These are phyloP conservation scores for Ambrosia hybrid DNA, from an alignment of 140 eudicot species.

Conservation along the genomic window DNA sequence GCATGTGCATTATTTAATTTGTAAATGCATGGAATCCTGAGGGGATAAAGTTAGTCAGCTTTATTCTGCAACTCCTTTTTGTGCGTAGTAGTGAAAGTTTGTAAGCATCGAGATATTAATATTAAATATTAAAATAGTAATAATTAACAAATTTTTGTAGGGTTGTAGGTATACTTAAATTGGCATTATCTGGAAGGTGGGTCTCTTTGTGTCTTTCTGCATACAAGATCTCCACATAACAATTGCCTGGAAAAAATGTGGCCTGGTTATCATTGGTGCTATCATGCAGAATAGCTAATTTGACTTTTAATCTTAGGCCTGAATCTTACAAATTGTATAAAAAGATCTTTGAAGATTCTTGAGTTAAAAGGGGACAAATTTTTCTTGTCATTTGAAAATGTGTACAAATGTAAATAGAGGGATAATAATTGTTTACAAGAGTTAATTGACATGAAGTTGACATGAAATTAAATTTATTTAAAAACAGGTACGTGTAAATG, in stretches of 20 bases:
- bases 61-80: constrained; percentile 40
- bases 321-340: not conserved
- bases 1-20: constrained; percentile 31
- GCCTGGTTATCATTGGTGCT: constrained; percentile 15
- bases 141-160: constrained; percentile 19
- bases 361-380: not conserved
- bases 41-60: constrained; percentile 49
- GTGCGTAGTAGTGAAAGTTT: constrained; percentile 33
- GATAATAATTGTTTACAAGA: not conserved
- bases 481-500: not conserved
- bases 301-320: not conserved
- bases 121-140: constrained; percentile 7
- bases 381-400: not conserved
- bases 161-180: constrained; percentile 25
- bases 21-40: constrained; percentile 27
- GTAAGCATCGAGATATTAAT: constrained; percentile 27
- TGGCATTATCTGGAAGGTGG: constrained; percentile 38
- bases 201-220: constrained; percentile 18
- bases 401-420: not conserved
- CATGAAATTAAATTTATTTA: not conserved
- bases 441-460: not conserved
- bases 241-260: constrained; percentile 33
- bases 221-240: constrained; percentile 23
- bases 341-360: not conserved
- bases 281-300: not conserved